Evolutionary conservation across 345 rosid species (phyloP).

Genomic region (Aquilaria malaccensis): DNA sequence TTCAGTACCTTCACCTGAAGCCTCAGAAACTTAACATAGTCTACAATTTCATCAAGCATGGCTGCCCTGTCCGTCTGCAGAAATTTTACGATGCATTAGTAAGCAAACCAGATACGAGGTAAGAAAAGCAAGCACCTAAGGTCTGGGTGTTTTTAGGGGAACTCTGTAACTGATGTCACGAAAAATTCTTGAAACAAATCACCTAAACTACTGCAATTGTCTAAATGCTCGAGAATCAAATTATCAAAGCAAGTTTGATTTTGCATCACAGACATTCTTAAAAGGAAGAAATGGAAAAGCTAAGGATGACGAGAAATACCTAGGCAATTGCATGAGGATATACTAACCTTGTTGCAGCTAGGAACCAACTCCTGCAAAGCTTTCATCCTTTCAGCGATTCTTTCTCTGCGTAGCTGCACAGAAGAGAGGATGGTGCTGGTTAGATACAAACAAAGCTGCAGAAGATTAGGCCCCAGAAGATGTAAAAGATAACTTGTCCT

Average conservation of each 20-base stretch:
- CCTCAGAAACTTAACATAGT: slow-evolving; percentile 74
- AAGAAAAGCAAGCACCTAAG: not conserved
- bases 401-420: slow-evolving; percentile 62
- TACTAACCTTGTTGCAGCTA: slow-evolving; percentile 56
- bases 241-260: too few relatives aligned
- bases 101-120: not conserved
- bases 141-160: not conserved
- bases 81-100: slow-evolving; percentile 6
- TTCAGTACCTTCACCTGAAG: slow-evolving; percentile 71
- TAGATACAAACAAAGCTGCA: not conserved
- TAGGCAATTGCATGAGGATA: not conserved
- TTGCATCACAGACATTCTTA: too few relatives aligned
- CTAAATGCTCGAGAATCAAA: too few relatives aligned
- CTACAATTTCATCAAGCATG: slow-evolving; percentile 80
- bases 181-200: not conserved
- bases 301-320: not conserved
- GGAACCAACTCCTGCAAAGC: slow-evolving; percentile 78
- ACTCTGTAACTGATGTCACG: not conserved
- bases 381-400: slow-evolving; percentile 69
- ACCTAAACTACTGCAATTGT: too few relatives aligned
- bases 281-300: not conserved
- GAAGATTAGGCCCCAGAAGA: not conserved
- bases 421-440: not conserved
- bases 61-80: slow-evolving; percentile 72
- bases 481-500: not conserved